These are phyloP conservation scores for Apiospora koreana DNA, from an alignment of 2,329 filamentous ascomycete species.

Conservation along the genomic window DNA sequence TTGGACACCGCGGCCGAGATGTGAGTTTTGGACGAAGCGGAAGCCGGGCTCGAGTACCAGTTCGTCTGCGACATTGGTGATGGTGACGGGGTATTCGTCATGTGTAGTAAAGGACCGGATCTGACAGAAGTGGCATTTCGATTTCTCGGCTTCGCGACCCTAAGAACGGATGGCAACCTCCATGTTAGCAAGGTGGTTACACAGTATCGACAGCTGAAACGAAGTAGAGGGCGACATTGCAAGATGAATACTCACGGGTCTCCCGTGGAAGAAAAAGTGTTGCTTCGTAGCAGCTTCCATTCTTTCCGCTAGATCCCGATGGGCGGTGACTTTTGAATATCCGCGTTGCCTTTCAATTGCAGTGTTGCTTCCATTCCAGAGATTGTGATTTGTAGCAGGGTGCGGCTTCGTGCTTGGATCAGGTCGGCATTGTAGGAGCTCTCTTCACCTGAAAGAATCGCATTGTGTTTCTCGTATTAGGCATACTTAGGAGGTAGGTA, in stretches of 20 bases:
- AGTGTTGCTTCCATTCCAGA: neutral
- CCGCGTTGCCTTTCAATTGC: neutral
- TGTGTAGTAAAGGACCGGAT: constrained; percentile 56
- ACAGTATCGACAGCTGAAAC: neutral
- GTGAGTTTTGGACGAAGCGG: constrained; percentile 64
- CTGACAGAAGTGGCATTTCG: constrained; percentile 63
- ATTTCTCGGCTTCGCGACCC: constrained; percentile 39
- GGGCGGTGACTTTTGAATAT: neutral
- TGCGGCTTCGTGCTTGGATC: neutral
- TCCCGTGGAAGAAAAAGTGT: constrained; percentile 54
- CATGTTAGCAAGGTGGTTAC: no score
- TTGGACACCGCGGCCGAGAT: constrained; percentile 61
- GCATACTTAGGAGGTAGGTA: no score
- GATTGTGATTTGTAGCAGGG: neutral
- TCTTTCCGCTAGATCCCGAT: neutral
- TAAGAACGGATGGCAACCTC: constrained; percentile 17
- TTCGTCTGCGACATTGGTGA: constrained; percentile 64
- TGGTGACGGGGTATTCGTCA: constrained; percentile 52
- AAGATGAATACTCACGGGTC: constrained; percentile 31
- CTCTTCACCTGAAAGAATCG: neutral
- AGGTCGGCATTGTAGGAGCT: neutral
- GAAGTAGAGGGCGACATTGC: neutral
- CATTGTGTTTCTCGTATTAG: neutral
- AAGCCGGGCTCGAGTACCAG: constrained; percentile 61
- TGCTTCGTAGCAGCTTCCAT: constrained; percentile 49